Evolutionary conservation across 495 filamentous ascomycete species (phyloP), one percentile per base, ranked within the genome.

Genomic region (Aspergillus carlsbadensis): DNA sequence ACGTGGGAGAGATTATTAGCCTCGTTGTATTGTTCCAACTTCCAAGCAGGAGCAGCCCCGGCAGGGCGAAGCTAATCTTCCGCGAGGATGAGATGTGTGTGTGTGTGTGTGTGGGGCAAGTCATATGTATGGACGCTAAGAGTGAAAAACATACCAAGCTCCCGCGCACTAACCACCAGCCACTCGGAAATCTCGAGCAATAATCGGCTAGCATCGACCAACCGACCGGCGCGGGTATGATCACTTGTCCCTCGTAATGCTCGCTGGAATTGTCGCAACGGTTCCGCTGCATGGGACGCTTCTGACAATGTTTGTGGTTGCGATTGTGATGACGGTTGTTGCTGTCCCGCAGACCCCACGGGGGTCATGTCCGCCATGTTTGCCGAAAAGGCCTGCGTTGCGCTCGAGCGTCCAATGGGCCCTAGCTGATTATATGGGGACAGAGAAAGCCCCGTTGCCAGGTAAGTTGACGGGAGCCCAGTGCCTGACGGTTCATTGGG

Each of bases 161-260:
- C 84, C 62, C 84, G 84, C 34, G 89, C 90, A 71, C 92, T 87
- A 40, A 85, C 81, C 58, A 96, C 72, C 41, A 98, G 75, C 89
- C 91, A 97, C 54, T 89, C 83, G 20, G 92, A 95, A 60, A 96
- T 82, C 54, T 85, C 78, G 44, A 95, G 70, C 24, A 98, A 77
- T 14, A 85, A 87, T 58, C 78, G 77, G 59, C 86, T 87, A 31
- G 91, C 90, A 52, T 90, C 81, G 35, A 81, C 77, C 63, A 98
- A 79, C 56, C 81, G 72, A n/a, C 90, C 88, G 58, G 82, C 82
- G 52, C 83, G 85, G 50, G 87, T 87, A 58, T 88, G 81, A 60
- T 88, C 84, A 64, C 95, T 94, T 17, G 89, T 88, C 41, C 79
- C 81, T 66, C 84, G 84, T 45, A 98, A 69, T 5, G 83, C 83